Evolutionary conservation across 163 green algal genomes (phyloP).

Genomic region (Volvox carteri): DNA sequence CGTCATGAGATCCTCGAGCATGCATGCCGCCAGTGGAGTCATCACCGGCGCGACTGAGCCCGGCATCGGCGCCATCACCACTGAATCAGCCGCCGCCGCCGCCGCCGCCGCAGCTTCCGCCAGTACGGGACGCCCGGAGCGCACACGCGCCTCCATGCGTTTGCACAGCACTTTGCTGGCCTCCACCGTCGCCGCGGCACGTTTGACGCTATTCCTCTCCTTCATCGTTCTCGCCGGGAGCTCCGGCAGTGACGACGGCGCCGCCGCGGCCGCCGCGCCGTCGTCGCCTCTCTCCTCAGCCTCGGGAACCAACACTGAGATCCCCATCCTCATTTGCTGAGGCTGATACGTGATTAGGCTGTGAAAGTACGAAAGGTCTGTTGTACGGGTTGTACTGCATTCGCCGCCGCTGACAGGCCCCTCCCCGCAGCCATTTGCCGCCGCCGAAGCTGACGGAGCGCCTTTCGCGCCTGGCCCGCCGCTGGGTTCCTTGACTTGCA

Average conservation of each 20-base stretch:
- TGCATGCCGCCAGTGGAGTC: not conserved
- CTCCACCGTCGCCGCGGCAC: not conserved
- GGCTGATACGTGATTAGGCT: conserved; percentile 12
- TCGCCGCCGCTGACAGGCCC: not conserved
- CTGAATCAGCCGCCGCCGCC: not conserved
- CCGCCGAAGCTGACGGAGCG: not conserved
- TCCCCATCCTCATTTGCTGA: not conserved
- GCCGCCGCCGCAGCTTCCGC: not conserved
- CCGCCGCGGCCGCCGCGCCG: not conserved
- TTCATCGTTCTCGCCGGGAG: not conserved
- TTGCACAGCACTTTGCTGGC: not conserved
- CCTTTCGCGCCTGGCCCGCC: not conserved
- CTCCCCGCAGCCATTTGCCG: too few relatives aligned
- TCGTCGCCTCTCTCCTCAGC: not conserved
- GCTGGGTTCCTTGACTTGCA: not conserved
- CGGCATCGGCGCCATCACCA: not conserved
- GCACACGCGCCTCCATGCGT: not conserved
- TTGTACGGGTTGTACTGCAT: not conserved
- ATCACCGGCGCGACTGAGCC: not conserved
- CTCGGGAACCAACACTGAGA: not conserved
- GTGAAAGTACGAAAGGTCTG: not conserved
- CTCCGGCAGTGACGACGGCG: not conserved
- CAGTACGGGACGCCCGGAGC: too few relatives aligned
- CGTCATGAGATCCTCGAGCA: not conserved
- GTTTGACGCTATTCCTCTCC: not conserved